A percentile compares a stretch with the other conserved stretches of the same genome.
Evolutionary conservation across 2,329 filamentous ascomycete species (phyloP).

Genomic region (Cladosporium sp.): DNA sequence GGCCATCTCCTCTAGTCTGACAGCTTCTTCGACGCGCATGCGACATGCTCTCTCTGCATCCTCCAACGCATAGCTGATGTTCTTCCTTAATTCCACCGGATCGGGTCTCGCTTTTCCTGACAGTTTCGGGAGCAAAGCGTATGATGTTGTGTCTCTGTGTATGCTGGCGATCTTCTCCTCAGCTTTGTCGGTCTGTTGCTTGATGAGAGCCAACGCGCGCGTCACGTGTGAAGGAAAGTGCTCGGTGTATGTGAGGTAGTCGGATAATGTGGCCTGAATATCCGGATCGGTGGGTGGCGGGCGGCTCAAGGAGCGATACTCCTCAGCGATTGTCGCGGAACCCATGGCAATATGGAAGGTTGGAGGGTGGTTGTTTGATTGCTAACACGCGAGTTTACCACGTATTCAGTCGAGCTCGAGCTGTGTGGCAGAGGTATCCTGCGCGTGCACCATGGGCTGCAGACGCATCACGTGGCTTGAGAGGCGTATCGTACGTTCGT

Average conservation of each 20-base stretch:
- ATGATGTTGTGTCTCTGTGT: conserved; percentile 50
- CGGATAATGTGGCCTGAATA: conserved; percentile 64
- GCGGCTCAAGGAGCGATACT: conserved; percentile 36
- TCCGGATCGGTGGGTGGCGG: conserved; percentile 55
- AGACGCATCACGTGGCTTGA: conserved; percentile 4
- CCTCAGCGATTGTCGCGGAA: conserved; percentile 26
- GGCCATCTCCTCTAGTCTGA: conserved; percentile 37
- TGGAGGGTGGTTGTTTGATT: neutral
- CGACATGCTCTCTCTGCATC: conserved; percentile 34
- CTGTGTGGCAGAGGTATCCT: neutral
- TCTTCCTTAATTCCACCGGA: conserved; percentile 52
- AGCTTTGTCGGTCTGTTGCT: conserved; percentile 50
- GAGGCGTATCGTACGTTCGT: neutral
- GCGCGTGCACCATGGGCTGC: neutral
- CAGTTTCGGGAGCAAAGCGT: conserved; percentile 53
- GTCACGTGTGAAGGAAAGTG: conserved; percentile 66
- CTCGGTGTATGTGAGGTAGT: conserved; percentile 69
- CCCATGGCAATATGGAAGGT: conserved; percentile 21
- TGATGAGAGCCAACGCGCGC: conserved; percentile 63
- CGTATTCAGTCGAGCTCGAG: neutral
- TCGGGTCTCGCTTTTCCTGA: conserved; percentile 52
- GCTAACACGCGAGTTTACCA: neutral
- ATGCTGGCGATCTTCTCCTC: conserved; percentile 45
- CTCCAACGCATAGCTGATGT: conserved; percentile 55
- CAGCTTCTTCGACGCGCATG: conserved; percentile 39